Conservation (phyloP, 2,329 filamentous ascomycete species). For the Diaporthe australafricana region DNA sequence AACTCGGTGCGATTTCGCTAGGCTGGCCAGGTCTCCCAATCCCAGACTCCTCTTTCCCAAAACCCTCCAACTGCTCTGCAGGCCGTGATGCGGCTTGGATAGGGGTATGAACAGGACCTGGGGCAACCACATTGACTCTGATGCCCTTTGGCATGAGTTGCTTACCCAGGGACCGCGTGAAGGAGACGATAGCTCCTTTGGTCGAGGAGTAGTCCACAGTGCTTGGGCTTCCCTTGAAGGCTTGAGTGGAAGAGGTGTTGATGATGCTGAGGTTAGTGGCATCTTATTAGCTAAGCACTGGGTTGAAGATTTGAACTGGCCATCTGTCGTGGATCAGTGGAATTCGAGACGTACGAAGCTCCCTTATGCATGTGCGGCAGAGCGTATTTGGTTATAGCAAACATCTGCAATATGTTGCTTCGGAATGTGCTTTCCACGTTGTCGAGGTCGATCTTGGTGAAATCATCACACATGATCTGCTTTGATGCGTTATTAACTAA, state of each 20-base stretch:
- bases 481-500: slow-evolving; percentile 71
- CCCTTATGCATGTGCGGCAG: slow-evolving; percentile 66
- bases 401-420: slow-evolving; percentile 68
- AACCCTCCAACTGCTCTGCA: slow-evolving; percentile 57
- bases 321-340: neutral
- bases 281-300: neutral
- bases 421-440: slow-evolving; percentile 67
- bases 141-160: slow-evolving; percentile 68
- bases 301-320: neutral
- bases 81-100: slow-evolving; percentile 56
- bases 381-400: slow-evolving; percentile 69
- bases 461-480: slow-evolving; percentile 64
- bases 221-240: slow-evolving; percentile 61
- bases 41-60: slow-evolving; percentile 49
- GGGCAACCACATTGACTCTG: slow-evolving; percentile 61
- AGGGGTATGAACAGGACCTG: slow-evolving; percentile 57
- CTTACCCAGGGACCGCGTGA: slow-evolving; percentile 64
- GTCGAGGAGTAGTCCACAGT: slow-evolving; percentile 69
- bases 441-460: slow-evolving; percentile 65
- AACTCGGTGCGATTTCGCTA: slow-evolving; percentile 56
- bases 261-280: slow-evolving; percentile 57
- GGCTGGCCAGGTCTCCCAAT: slow-evolving; percentile 56
- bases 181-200: slow-evolving; percentile 68
- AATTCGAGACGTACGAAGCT: slow-evolving; percentile 50
- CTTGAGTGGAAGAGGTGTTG: slow-evolving; percentile 66